Percentiles rank a stretch among this genome's conserved stretches.
Conservation (phyloP, 2,329 filamentous ascomycete species). For the Lasiodiplodia sp. region DNA sequence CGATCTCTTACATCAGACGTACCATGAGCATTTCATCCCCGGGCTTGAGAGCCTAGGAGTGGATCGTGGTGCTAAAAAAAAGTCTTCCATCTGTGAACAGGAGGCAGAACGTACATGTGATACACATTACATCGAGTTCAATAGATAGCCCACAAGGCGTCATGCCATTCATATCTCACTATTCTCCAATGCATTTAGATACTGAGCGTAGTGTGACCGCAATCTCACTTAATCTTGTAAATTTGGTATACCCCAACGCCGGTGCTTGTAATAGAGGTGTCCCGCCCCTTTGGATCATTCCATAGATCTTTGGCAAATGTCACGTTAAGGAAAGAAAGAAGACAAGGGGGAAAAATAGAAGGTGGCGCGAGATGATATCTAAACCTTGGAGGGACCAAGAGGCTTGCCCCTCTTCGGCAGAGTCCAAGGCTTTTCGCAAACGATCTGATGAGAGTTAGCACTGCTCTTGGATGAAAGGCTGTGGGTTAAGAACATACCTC, state of each 20-base stretch:
- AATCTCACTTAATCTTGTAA: constrained; percentile 9
- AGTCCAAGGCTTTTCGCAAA: constrained; percentile 59
- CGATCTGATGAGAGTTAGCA: constrained; percentile 44
- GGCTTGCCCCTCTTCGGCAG: constrained; percentile 51
- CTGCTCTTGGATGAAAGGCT: constrained; percentile 24
- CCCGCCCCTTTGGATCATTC: constrained; percentile 9
- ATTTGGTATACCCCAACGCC: constrained; percentile 26
- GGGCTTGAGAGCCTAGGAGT: neutral
- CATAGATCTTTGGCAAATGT: constrained; percentile 2
- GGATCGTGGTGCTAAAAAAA: neutral
- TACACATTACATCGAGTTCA: neutral
- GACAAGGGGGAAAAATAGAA: neutral
- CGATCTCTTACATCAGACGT: constrained; percentile 7
- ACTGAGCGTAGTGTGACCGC: neutral
- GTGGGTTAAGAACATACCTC: constrained; percentile 70
- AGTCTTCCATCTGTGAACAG: neutral
- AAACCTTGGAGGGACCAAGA: constrained; percentile 11
- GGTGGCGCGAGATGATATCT: neutral
- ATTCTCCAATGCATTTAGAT: constrained; percentile 4
- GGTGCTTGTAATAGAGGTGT: neutral
- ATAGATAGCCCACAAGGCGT: neutral
- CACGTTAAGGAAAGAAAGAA: constrained; percentile 13
- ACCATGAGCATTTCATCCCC: no score
- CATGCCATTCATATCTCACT: constrained; percentile 4
- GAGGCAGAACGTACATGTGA: neutral